Evolutionary conservation across 169 alveolate genomes (phyloP).

Genomic region (Eimeria zaria): DNA sequence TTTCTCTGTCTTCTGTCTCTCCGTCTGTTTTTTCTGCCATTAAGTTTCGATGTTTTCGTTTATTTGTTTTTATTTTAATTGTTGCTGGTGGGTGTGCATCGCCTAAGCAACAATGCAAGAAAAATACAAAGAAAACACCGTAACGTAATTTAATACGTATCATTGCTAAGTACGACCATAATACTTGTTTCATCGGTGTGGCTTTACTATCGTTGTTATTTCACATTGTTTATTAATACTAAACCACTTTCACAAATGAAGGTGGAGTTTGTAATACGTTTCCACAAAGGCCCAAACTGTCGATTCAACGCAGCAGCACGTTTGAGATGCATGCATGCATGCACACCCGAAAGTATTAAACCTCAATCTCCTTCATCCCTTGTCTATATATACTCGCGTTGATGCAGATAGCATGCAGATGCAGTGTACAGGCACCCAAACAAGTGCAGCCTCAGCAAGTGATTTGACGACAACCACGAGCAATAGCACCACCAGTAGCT

Average conservation of each 20-base stretch:
- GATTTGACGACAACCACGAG: too few species aligned
- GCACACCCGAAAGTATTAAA: not conserved
- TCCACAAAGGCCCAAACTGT: not conserved
- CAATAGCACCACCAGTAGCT: not conserved
- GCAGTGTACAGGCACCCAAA: not conserved
- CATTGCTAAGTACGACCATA: too few species aligned
- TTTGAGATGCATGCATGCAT: not conserved
- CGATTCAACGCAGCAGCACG: not conserved
- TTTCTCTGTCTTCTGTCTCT: too few species aligned
- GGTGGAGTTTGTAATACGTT: not conserved
- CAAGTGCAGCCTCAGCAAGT: not conserved
- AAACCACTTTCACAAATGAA: too few species aligned
- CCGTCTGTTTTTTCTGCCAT: not conserved
- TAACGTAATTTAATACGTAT: too few species aligned
- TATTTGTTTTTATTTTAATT: not conserved
- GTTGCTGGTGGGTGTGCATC: not conserved
- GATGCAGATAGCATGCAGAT: not conserved
- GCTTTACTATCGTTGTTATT: too few species aligned
- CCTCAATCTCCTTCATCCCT: not conserved
- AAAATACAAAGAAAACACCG: too few species aligned
- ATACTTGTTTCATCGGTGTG: too few species aligned
- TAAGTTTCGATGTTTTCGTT: too few species aligned
- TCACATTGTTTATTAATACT: too few species aligned
- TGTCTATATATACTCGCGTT: not conserved
- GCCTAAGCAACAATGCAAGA: too few species aligned